Conservation (phyloP, 805 yeast genomes). For the Jamesozyma piceae region DNA sequence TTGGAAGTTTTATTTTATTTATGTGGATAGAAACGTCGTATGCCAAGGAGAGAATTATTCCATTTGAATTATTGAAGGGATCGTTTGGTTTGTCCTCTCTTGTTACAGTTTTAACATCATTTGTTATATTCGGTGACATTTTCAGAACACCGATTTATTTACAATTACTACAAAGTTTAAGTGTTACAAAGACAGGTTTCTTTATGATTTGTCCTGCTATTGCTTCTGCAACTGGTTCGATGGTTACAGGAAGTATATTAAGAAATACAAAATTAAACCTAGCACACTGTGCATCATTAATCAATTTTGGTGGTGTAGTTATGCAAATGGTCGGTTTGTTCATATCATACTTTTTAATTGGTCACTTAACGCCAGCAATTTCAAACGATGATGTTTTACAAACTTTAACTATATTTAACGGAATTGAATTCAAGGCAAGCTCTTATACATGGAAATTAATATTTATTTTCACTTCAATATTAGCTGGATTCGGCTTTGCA, state of each 20-base stretch:
- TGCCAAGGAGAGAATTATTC: slow-evolving; percentile 49
- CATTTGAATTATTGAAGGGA: slow-evolving; percentile 43
- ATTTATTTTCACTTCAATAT: slow-evolving; percentile 26
- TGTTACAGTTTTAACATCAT: slow-evolving; percentile 39
- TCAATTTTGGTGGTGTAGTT: slow-evolving; percentile 16
- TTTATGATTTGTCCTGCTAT: slow-evolving; percentile 49
- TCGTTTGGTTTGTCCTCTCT: slow-evolving; percentile 46
- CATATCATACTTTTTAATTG: slow-evolving; percentile 12
- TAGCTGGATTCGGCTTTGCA: slow-evolving; percentile 41
- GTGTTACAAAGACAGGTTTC: slow-evolving; percentile 47
- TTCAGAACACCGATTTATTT: slow-evolving; percentile 54
- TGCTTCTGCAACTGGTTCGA: slow-evolving; percentile 44
- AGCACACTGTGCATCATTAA: slow-evolving; percentile 23
- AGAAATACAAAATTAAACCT: slow-evolving; percentile 28
- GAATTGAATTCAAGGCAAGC: slow-evolving; percentile 9
- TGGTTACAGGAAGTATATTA: slow-evolving; percentile 42
- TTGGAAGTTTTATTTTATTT: slow-evolving; percentile 28
- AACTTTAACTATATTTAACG: slow-evolving; percentile 1
- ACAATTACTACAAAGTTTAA: slow-evolving; percentile 41
- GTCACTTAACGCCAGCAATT: slow-evolving; percentile 15
- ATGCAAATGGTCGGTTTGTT: slow-evolving; percentile 20
- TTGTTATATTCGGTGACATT: slow-evolving; percentile 38
- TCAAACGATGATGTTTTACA: slow-evolving; percentile 2
- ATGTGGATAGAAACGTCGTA: slow-evolving; percentile 29
- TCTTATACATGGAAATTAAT: slow-evolving; percentile 26